Base-by-base conservation (phyloP, 306 rosid genomes). In the Glycine latifolia region DNA sequence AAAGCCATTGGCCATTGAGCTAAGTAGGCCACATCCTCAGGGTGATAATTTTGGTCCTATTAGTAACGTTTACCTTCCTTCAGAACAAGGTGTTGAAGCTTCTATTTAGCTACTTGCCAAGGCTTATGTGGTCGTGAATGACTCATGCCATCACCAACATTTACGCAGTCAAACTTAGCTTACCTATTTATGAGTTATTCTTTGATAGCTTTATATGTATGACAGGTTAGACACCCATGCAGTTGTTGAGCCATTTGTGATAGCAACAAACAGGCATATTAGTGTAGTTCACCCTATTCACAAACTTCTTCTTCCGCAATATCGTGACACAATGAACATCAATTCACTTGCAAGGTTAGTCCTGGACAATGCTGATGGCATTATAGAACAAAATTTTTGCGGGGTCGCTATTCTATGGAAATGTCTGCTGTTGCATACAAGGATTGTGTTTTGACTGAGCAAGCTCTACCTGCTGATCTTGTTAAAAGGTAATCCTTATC, bases 211-310 rank as follows among this genome's bases (percentile, higher is more conserved):
- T 4, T 13, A 63, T 14, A 13, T 69, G 46, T 68, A 3, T 81
- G 52, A 10, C 86, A 91, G 95, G 95, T 67, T 93, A 76, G 83
- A 91, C 58, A 93, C 97, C 72, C 97, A 93, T 26, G 94, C 94
- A 12, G 92, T 77, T 62, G 85, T 91, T 72, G 97, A 92, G 77
- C 97, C 97, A 17, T 89, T 86, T 20, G 8, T 74, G 71, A 82
- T 86, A 9, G 82, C 84, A 52, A 86, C 88, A 44, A 53, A 82
- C 39, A 86, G 88, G n/a, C 75, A 86, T 7, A 84, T 82, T 8
- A 86, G 86, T 73, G 86, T 74, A 52, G 76, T 86, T 78, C 88
- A 86, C 47, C 88, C 84, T 7, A 7, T 86, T 33, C 35, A 86
- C 37, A 86, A 86, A 37, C 84, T 86, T 50, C 48, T 86, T 50